Percentiles rank a stretch among this genome's conserved stretches.
Evolutionary conservation across 495 filamentous ascomycete species (phyloP).

Genomic region (Xylaria acuta): DNA sequence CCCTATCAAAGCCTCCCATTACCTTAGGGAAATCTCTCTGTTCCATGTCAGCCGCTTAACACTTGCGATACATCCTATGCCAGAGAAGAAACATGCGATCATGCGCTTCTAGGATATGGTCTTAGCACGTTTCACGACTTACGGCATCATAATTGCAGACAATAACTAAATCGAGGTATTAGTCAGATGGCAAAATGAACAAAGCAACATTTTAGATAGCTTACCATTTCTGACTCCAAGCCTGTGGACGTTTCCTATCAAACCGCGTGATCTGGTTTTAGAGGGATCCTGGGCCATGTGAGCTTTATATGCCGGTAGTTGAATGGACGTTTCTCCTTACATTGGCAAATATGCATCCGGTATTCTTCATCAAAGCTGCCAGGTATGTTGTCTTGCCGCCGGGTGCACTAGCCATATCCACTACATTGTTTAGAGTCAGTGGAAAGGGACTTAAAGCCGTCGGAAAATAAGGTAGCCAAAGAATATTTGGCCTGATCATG

Average conservation of each 20-base stretch:
- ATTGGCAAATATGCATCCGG: conserved; percentile 94
- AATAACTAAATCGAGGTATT: conserved; percentile 48
- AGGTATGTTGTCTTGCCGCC: conserved; percentile 98
- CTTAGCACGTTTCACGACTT: background rate
- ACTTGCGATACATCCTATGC: background rate
- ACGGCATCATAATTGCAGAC: conserved; percentile 90
- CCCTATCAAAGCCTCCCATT: conserved; percentile 87
- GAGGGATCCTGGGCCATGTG: conserved; percentile 67
- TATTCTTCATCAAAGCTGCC: conserved; percentile 97
- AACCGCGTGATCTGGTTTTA: conserved; percentile 89
- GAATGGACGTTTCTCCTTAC: background rate
- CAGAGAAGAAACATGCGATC: background rate
- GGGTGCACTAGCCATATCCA: conserved; percentile 92
- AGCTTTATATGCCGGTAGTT: background rate
- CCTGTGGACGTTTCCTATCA: conserved; percentile 98
- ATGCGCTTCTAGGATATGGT: background rate
- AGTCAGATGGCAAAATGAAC: background rate
- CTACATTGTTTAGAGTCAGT: conserved; percentile 26
- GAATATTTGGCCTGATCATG: background rate
- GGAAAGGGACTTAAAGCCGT: too few relatives aligned
- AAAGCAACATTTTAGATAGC: background rate
- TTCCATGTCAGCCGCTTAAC: background rate
- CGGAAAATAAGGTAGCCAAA: background rate
- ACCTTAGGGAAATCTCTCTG: conserved; percentile 84
- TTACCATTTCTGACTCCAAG: conserved; percentile 85